Base-by-base conservation (phyloP, 257 asterid species). In the Solanum virginianum region DNA sequence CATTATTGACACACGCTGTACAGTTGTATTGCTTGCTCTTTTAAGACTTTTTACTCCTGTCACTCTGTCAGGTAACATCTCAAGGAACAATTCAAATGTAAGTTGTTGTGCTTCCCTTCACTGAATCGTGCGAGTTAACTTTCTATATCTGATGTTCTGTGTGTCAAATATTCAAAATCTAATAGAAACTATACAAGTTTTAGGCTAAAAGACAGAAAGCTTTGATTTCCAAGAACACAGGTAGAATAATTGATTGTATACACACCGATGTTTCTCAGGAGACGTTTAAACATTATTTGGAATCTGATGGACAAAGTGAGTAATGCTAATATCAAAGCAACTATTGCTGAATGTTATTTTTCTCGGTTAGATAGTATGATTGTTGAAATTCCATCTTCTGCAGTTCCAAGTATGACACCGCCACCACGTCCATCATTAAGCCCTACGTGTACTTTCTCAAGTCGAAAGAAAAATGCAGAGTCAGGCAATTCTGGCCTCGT, bases 21-120 rank as follows among this genome's bases (percentile, higher is more conserved):
- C 22, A 39, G 22, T 66, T 51, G 1, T 26, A 51, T 68, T 36
- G 12, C 15, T 17, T 17, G 17, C 10, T 55, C n/a, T 32, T 47
- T 22, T 53, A 60, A 13, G 13, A 39, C 11, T 18, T 51, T 36
- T 85, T 83, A 66, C 24, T 51, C 39, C 26, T 26, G 12, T 69
- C 60, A 88, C 45, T 36, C 51, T 74, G 14, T 75, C 60, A 88
- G 91, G 87, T 85, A 20, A 86, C 87, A 68, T 45, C 84, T 77
- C 77, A 80, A 57, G 71, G 63, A 49, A 1, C 62, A 51, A 51
- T 29, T 26, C 47, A 3, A 77, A 77, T 51, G 82, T 77, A 77
- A 77, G 82, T 77, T 10, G 14, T 14, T 17, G 77, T 71, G 72
- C 6, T 5, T 24, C 47, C 54, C 12, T 66, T 32, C 16, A 20